Conservation (phyloP, 805 yeast species). For the Candida ovalis region DNA sequence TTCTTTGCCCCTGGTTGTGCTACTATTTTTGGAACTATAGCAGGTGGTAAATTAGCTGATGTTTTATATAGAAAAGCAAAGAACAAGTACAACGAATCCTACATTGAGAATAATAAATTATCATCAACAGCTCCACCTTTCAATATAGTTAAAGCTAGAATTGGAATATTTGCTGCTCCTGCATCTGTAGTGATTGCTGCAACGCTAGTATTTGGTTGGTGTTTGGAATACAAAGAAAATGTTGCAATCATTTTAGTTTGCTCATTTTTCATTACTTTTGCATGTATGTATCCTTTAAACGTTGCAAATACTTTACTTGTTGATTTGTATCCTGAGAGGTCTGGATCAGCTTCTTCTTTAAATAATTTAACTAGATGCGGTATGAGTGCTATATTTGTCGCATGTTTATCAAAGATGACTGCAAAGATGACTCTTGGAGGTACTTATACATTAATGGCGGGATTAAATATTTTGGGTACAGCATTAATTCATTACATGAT, state of each 20-base stretch:
- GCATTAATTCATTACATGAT: conserved; percentile 14
- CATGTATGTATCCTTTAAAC: conserved; percentile 56
- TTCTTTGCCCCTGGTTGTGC: conserved; percentile 74
- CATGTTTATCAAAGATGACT: conserved; percentile 61
- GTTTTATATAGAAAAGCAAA: conserved; percentile 39
- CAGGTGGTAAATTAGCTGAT: conserved; percentile 56
- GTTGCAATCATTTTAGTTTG: conserved; percentile 56
- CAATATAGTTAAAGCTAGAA: conserved; percentile 52
- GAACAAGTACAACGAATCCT: conserved; percentile 28
- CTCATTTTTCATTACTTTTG: conserved; percentile 52
- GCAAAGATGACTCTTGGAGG: conserved; percentile 64
- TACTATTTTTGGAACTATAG: conserved; percentile 56
- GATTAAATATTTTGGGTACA: conserved; percentile 27
- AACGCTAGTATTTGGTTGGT: conserved; percentile 68
- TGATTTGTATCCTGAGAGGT: conserved; percentile 65
- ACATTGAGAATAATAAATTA: conserved; percentile 15
- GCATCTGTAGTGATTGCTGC: conserved; percentile 35
- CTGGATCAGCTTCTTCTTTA: conserved; percentile 73
- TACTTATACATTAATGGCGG: conserved; percentile 69
- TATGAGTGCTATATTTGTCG: conserved; percentile 65
- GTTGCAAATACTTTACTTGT: conserved; percentile 63
- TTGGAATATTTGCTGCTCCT: conserved; percentile 43
- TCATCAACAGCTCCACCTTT: conserved; percentile 34
- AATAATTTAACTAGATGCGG: conserved; percentile 71
- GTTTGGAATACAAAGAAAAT: conserved; percentile 44